Evolutionary conservation across 108 stramenopile species (phyloP).

Genomic region (Skeletonema tropicum): DNA sequence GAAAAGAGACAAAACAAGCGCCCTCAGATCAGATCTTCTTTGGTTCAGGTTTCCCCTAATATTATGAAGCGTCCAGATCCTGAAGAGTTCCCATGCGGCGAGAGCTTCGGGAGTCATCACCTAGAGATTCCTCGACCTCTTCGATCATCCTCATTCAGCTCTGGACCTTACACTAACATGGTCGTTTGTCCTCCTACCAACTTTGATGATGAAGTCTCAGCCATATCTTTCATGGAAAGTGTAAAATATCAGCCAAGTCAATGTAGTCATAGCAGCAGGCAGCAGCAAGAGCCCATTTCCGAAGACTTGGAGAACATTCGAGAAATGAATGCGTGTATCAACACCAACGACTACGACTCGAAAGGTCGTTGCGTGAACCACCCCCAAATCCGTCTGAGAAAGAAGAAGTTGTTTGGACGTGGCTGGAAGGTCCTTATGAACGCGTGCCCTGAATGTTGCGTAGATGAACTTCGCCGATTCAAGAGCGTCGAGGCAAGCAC

Average conservation of each 20-base stretch:
- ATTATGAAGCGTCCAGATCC: background rate
- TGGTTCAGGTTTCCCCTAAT: background rate
- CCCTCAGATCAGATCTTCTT: background rate
- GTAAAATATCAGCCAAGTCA: slow-evolving; percentile 2
- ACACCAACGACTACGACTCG: slow-evolving; percentile 42
- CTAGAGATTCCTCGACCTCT: slow-evolving; percentile 13
- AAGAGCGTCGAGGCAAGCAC: slow-evolving; percentile 8
- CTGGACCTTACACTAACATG: slow-evolving; percentile 3
- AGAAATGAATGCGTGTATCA: background rate
- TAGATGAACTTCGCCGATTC: slow-evolving; percentile 34
- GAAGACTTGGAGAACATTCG: background rate
- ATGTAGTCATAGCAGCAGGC: background rate
- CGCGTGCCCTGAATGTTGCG: slow-evolving; percentile 52
- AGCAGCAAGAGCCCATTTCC: background rate
- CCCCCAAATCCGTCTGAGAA: slow-evolving; percentile 43
- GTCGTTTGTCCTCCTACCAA: slow-evolving; percentile 3
- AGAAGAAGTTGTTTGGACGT: slow-evolving; percentile 46
- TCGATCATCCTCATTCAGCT: background rate
- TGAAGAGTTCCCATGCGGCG: slow-evolving; percentile 1
- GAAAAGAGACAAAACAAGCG: background rate
- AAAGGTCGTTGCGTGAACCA: slow-evolving; percentile 44
- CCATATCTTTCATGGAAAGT: slow-evolving; percentile 23
- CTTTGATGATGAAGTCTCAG: slow-evolving; percentile 28
- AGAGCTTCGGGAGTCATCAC: background rate
- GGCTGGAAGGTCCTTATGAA: slow-evolving; percentile 54